Conservation (phyloP, 1,284 basidiomycete genomes). For the Ceratorhiza oryzae-sativae region DNA sequence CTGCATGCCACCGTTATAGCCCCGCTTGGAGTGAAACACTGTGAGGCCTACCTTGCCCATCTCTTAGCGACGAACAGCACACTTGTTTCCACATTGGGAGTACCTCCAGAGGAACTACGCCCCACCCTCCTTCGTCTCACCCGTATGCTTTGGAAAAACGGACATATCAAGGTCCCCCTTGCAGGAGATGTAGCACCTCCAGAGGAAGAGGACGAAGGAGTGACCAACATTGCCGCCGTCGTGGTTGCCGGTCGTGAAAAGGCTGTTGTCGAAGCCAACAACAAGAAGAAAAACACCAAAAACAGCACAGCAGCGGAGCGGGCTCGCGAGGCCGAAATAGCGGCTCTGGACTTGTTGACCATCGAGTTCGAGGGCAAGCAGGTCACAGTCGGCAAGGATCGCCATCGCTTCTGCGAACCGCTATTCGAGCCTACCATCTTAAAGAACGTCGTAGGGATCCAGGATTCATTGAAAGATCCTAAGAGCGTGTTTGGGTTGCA, state of each 20-base stretch:
- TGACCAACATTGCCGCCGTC: slow-evolving; percentile 84
- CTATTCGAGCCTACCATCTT: slow-evolving; percentile 65
- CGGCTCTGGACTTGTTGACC: slow-evolving; percentile 79
- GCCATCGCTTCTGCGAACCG: slow-evolving; percentile 90
- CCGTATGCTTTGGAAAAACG: slow-evolving; percentile 64
- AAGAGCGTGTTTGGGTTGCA: slow-evolving; percentile 59
- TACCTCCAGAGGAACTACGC: slow-evolving; percentile 57
- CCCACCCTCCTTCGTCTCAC: slow-evolving; percentile 64
- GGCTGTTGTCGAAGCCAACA: slow-evolving; percentile 81
- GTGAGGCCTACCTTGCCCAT: slow-evolving; percentile 76
- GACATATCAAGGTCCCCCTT: slow-evolving; percentile 71
- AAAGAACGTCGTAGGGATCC: slow-evolving; percentile 42
- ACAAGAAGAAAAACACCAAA: slow-evolving; percentile 59
- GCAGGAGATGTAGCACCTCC: slow-evolving; percentile 66
- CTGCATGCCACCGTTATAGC: slow-evolving; percentile 66
- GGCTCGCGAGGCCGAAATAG: slow-evolving; percentile 78
- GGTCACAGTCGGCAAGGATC: slow-evolving; percentile 82
- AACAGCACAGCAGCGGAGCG: slow-evolving; percentile 79
- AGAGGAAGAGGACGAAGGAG: slow-evolving; percentile 80
- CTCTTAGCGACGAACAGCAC: slow-evolving; percentile 68
- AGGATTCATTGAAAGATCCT: slow-evolving; percentile 43
- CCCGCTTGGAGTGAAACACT: slow-evolving; percentile 74
- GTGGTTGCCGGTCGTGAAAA: slow-evolving; percentile 81
- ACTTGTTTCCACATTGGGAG: slow-evolving; percentile 66
- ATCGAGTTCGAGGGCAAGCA: slow-evolving; percentile 64